phyloP scores from a whole-genome alignment of 1,284 basidiomycete genomes.

The Cerioporus squamosus region DNA sequence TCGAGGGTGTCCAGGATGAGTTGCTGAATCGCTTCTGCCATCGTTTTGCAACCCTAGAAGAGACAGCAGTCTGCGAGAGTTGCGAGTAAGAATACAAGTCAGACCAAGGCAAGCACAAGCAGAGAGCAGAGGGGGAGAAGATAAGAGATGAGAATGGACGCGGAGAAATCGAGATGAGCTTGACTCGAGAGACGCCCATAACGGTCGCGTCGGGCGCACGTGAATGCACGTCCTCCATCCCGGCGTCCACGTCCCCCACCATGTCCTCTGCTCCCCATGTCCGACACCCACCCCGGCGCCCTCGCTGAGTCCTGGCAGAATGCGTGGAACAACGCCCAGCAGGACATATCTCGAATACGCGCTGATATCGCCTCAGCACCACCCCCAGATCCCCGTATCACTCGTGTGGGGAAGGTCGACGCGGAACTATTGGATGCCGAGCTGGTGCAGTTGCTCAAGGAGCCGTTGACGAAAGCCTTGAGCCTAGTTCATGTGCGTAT shows the following conservation, averaged over 20 bases:
- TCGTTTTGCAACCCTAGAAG: conserved; percentile 29
- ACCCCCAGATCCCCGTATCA: conserved; percentile 50
- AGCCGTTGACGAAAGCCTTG: conserved; percentile 83
- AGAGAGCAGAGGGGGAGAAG: background rate
- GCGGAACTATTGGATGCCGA: conserved; percentile 93
- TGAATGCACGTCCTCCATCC: conserved; percentile 16
- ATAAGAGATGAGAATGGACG: conserved; percentile 1
- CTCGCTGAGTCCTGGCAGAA: conserved; percentile 51
- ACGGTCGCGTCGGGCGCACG: conserved; percentile 19
- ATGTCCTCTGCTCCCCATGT: conserved; percentile 25
- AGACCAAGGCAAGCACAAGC: background rate
- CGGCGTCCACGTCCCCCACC: conserved; percentile 11
- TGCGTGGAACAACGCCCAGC: conserved; percentile 66
- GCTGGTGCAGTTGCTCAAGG: conserved; percentile 81
- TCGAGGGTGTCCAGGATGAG: conserved; percentile 79
- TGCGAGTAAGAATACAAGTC: background rate
- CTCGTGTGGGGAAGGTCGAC: conserved; percentile 92
- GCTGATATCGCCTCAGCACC: conserved; percentile 38
- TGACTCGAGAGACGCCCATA: conserved; percentile 24
- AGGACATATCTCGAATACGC: conserved; percentile 52
- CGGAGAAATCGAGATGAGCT: conserved; percentile 22
- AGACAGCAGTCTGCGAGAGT: background rate
- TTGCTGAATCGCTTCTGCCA: conserved; percentile 82
- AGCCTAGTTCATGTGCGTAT: conserved; percentile 66
- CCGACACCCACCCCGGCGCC: conserved; percentile 22